These are phyloP conservation scores for Colletotrichum paranaense DNA, from an alignment of 2,329 filamentous ascomycete genomes.

Conservation along the genomic window DNA sequence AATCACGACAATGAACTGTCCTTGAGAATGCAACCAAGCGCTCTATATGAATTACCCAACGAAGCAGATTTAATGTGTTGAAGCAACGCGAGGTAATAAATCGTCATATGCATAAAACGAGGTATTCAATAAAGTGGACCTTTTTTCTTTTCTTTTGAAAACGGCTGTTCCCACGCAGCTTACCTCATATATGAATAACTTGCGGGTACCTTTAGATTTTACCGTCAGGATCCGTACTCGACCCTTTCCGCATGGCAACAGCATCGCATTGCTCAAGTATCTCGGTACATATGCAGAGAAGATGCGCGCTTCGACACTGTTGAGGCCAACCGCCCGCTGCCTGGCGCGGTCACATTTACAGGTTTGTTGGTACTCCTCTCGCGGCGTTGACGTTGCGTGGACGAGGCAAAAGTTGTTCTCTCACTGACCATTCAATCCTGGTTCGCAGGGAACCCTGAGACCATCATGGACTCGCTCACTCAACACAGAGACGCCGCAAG, in stretches of 20 bases:
- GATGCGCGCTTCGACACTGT: constrained; percentile 27
- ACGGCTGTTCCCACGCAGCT: neutral
- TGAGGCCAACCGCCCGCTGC: constrained; percentile 11
- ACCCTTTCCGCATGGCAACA: neutral
- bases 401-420: neutral
- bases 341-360: constrained; percentile 1
- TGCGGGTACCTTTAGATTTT: constrained; percentile 18
- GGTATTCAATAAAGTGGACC: neutral
- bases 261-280: neutral
- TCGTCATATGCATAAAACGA: neutral
- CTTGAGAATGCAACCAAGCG: neutral
- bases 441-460: neutral
- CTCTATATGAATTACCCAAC: neutral
- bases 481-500: neutral
- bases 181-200: neutral
- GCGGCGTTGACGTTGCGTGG: neutral
- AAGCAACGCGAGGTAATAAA: neutral
- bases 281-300: neutral
- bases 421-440: neutral
- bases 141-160: neutral
- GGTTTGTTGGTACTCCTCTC: neutral
- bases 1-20: neutral
- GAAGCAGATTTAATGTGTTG: neutral
- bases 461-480: constrained; percentile 18
- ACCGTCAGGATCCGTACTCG: neutral